Evolutionary conservation across 1,284 basidiomycete species (phyloP).

Genomic region (Ustilago crameri): DNA sequence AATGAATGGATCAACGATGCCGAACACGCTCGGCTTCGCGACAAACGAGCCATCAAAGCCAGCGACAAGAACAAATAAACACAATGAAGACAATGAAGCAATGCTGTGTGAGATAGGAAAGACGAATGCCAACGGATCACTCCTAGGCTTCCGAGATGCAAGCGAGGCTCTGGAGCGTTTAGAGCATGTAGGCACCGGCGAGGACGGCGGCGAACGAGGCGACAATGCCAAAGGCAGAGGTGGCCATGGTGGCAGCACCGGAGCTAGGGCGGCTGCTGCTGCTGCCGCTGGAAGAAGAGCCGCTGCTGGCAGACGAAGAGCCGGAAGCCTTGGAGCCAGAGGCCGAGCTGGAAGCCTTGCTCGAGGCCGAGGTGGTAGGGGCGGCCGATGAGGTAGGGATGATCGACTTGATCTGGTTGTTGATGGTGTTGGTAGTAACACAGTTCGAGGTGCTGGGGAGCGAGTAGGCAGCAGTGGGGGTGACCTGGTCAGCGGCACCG

Average conservation of each 20-base stretch:
- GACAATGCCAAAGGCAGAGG: slow-evolving; percentile 35
- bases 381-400: slow-evolving; percentile 18
- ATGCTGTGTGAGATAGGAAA: neutral
- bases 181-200: slow-evolving; percentile 53
- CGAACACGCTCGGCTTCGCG: neutral
- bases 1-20: neutral
- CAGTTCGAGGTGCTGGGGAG: slow-evolving; percentile 62
- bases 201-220: slow-evolving; percentile 37
- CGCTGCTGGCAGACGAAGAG: slow-evolving; percentile 6
- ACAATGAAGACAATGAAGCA: slow-evolving; percentile 2
- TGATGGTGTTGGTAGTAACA: slow-evolving; percentile 36
- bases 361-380: slow-evolving; percentile 15
- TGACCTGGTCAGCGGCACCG: slow-evolving; percentile 55
- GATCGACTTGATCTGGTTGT: slow-evolving; percentile 62
- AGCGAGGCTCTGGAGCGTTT: no score
- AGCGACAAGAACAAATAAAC: neutral
- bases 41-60: neutral
- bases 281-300: slow-evolving; percentile 12
- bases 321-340: slow-evolving; percentile 11
- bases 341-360: slow-evolving; percentile 8
- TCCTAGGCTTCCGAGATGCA: no score
- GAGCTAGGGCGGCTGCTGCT: slow-evolving; percentile 14
- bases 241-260: slow-evolving; percentile 25
- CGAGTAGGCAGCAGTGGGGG: slow-evolving; percentile 64
- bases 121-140: no score